Evolutionary conservation across 2,329 filamentous ascomycete genomes (phyloP), one percentile per base, ranked within the genome.

Genomic region (Colletotrichum endophyticum): DNA sequence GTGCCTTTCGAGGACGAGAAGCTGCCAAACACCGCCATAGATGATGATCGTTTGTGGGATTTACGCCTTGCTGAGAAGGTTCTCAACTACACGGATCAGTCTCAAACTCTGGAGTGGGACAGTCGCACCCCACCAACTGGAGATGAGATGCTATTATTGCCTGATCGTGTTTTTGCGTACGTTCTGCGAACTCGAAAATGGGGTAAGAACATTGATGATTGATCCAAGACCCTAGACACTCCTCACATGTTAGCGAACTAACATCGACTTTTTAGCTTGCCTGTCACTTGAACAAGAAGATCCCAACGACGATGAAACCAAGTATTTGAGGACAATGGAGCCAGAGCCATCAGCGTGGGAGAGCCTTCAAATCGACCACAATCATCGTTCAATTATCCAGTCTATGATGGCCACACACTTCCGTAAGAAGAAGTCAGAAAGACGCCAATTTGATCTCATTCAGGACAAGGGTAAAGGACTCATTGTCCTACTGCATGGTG

Each of bases 401-500:
- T 72, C 27, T 16, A 72, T 15, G 66, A 73, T 73, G 71, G 66
- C 56, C 1, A 73, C 84, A 0, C 86, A 87, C 49, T 86, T 87
- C 80, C 84, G 85, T 78, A 83, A 82, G 69, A 86, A 86, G 81
- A 81, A 74, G 1, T 78, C 86, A 6, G 84, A 86, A 80, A 82
- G 84, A 12, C 36, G 71, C 1, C 82, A 56, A 73, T 76, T 12
- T 84, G 87, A 89, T 78, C 76, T 89, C 9, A 86, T 89, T 62
- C 83, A 84, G 68, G 86, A 87, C 77, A 89, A 89, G 78, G 87
- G 70, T 1, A 72, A 84, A 2, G 87, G 88, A 7, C 79, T 89
- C 1, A 83, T 88, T 4, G 82, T 89, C 0, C 79, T 89, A 1
- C 81, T 89, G 0, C 87, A 89, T 73, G 88, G 88, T 30, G 84